Conservation (phyloP, 78 protist genomes). For the Pelomyxa schiedti region DNA sequence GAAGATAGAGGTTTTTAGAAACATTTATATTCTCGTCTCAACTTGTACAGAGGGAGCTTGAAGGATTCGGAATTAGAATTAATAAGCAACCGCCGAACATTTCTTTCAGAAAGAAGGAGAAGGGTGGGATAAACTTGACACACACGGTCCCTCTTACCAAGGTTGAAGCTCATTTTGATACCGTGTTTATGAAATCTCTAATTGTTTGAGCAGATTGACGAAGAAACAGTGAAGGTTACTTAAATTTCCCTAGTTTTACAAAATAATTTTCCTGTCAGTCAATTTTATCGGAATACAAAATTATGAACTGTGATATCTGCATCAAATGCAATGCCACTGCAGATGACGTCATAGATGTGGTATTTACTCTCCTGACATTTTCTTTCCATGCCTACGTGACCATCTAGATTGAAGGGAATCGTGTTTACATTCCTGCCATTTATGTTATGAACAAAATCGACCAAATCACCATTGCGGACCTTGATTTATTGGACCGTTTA, state of each 20-base stretch:
- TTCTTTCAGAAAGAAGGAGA: slow-evolving; percentile 72
- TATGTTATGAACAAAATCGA: slow-evolving; percentile 97
- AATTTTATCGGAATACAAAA: slow-evolving; percentile 73
- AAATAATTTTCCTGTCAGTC: too few species aligned
- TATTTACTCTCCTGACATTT: too few species aligned
- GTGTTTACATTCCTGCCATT: slow-evolving; percentile 83
- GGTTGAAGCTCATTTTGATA: not conserved
- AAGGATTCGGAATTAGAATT: slow-evolving; percentile 97
- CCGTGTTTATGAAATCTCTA: not conserved
- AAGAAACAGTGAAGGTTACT: slow-evolving; percentile 58
- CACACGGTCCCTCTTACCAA: slow-evolving; percentile 35
- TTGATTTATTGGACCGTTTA: slow-evolving; percentile 46
- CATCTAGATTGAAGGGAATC: not conserved
- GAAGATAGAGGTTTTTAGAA: slow-evolving; percentile 71
- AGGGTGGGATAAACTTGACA: slow-evolving; percentile 88
- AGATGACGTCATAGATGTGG: slow-evolving; percentile 97
- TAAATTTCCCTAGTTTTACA: too few species aligned
- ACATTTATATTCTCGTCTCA: not conserved
- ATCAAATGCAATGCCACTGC: slow-evolving; percentile 70
- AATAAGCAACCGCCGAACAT: slow-evolving; percentile 92
- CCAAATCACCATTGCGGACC: slow-evolving; percentile 86
- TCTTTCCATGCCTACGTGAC: too few species aligned
- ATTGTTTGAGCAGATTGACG: slow-evolving; percentile 64
- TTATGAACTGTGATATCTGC: slow-evolving; percentile 84
- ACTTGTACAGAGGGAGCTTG: slow-evolving; percentile 66